Evolutionary conservation across 2,329 filamentous ascomycete genomes (phyloP).

Genomic region (Cordyceps pruinosa): DNA sequence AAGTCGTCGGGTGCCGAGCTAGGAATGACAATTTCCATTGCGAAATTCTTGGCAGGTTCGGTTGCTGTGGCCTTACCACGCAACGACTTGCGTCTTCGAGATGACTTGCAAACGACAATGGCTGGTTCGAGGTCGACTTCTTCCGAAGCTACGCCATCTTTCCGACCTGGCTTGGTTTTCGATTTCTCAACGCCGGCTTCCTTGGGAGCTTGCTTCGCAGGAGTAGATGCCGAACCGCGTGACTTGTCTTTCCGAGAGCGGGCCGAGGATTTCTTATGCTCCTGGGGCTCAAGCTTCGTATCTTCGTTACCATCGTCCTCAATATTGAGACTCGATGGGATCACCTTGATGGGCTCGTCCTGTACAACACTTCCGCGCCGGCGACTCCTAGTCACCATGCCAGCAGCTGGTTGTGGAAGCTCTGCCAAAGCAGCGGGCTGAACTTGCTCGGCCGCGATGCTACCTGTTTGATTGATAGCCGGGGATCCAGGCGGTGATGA

Average conservation of each 20-base stretch:
- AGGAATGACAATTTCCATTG: neutral
- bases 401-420: neutral
- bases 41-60: neutral
- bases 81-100: conserved; percentile 3
- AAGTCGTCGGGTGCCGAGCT: neutral
- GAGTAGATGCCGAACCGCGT: neutral
- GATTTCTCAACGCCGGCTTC: neutral
- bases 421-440: neutral
- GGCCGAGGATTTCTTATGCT: neutral
- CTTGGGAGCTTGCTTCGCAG: neutral
- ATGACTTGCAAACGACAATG: neutral
- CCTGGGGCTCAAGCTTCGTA: neutral
- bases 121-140: neutral
- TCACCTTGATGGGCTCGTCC: conserved; percentile 3
- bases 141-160: neutral
- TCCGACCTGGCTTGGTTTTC: neutral
- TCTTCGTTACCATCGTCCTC: neutral
- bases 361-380: neutral
- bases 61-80: conserved; percentile 4
- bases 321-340: conserved; percentile 9
- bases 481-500: conserved; percentile 53
- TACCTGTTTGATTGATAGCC: conserved; percentile 11
- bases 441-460: neutral
- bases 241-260: neutral
- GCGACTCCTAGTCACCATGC: conserved; percentile 12